Conservation (phyloP, 2,329 filamentous ascomycete genomes). For the Hypoxylon sp. region DNA sequence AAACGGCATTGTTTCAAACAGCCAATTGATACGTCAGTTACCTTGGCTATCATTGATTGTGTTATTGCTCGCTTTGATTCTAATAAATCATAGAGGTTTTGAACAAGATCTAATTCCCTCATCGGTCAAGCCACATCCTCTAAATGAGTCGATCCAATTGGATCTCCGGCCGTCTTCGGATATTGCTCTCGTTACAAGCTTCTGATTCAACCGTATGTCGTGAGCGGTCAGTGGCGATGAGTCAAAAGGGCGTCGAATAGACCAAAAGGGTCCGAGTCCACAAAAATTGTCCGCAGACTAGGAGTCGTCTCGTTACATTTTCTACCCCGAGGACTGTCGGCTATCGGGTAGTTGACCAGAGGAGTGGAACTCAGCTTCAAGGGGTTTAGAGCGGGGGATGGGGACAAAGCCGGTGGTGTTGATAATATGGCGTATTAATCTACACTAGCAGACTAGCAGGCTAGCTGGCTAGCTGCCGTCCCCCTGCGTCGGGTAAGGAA, state of each 20-base stretch:
- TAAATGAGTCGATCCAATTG: slow-evolving; percentile 3
- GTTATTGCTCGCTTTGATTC: slow-evolving; percentile 8
- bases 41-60: background rate
- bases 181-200: slow-evolving; percentile 15
- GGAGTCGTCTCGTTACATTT: slow-evolving; percentile 10
- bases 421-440: slow-evolving; percentile 2
- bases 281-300: background rate
- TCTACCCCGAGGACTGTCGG: slow-evolving; percentile 12
- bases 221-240: slow-evolving; percentile 7
- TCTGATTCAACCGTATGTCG: background rate
- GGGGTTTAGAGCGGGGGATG: slow-evolving; percentile 33
- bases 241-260: slow-evolving; percentile 21
- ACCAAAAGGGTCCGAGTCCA: slow-evolving; percentile 3
- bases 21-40: slow-evolving; percentile 2
- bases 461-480: background rate
- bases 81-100: background rate
- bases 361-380: slow-evolving; percentile 8
- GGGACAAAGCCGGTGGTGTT: slow-evolving; percentile 10
- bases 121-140: slow-evolving; percentile 8
- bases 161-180: slow-evolving; percentile 11
- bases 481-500: slow-evolving; percentile 24
- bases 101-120: slow-evolving; percentile 8
- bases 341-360: slow-evolving; percentile 29
- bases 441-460: background rate
- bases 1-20: slow-evolving; percentile 38